Base-by-base conservation (phyloP, 371 early-diverging fungal species). In the Conidiobolus incongruus region DNA sequence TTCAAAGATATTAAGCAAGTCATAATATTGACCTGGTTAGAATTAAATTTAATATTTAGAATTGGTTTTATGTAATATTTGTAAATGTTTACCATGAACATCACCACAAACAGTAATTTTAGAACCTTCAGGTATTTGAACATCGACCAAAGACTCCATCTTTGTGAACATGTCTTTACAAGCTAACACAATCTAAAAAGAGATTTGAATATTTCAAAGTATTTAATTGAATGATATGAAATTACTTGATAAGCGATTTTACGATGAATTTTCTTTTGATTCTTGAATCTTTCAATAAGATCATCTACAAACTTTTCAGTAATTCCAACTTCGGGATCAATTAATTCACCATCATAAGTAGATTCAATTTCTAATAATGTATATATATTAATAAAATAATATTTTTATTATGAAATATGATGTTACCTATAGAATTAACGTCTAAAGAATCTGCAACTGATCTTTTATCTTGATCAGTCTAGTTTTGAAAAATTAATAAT, bases 81-180 rank as follows among this genome's bases (percentile, higher is more conserved):
- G 15, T 26, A 38, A 20, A 21, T 13, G 23, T 23, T 17, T 58
- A 55, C 73, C 99, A 54, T 99, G 99, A 19, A 92, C 90, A 58
- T 99, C 99, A 41, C 99, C 99, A 61, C 97, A 96, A 5, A 97
- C 82, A 1, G 88, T 93, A 26, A 94, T 35, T 45, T 65, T 72
- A 39, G 66, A 61, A 47, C 68, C 75, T 11, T 58, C 58, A 11
- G 90, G 86, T 6, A 94, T 72, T 1, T 55, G 50, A 22, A 93
- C 67, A 50, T 93, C 89, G 20, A 91, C 77, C 43, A 96, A 62
- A 16, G 86, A 71, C 3, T 82, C 74, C 22, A 68, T 59, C 38
- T 69, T 59, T 45, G 72, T 57, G 58, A 94, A 75, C 41, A 75
- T 60, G 45, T 70, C 57, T 45, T 76, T 74, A 17, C 65, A 67